Conservation (phyloP, 2,329 filamentous ascomycete genomes). For the Nemania diffusa region DNA sequence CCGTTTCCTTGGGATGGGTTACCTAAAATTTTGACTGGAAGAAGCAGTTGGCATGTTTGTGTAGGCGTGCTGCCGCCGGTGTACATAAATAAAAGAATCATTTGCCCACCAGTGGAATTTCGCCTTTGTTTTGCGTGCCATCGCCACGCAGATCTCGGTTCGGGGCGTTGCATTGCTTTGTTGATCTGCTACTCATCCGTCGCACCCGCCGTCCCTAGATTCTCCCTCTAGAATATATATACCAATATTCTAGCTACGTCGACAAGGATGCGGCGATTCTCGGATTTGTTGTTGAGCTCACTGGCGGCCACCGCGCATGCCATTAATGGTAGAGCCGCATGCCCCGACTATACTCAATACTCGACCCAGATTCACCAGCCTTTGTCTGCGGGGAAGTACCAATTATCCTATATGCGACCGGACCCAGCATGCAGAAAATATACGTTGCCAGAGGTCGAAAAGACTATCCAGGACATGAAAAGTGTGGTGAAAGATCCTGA, state of each 20-base stretch:
- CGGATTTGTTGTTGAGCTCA: slow-evolving; percentile 30
- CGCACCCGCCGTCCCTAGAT: neutral
- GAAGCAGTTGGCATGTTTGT: slow-evolving; percentile 20
- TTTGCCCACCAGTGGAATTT: slow-evolving; percentile 1
- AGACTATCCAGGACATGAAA: slow-evolving; percentile 76
- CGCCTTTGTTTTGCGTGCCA: neutral
- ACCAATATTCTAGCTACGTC: neutral
- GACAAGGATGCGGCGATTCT: slow-evolving; percentile 25
- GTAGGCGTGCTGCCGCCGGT: neutral
- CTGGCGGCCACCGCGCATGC: slow-evolving; percentile 30
- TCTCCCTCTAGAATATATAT: neutral
- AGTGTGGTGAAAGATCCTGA: slow-evolving; percentile 79
- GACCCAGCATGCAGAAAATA: slow-evolving; percentile 82
- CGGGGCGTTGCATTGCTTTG: neutral
- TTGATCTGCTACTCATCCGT: slow-evolving; percentile 8
- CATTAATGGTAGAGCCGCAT: slow-evolving; percentile 49
- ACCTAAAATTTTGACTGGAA: slow-evolving; percentile 11
- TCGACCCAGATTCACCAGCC: slow-evolving; percentile 71
- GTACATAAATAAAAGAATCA: slow-evolving; percentile 14
- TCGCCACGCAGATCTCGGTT: slow-evolving; percentile 10
- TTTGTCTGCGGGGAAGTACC: slow-evolving; percentile 78
- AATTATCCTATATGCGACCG: slow-evolving; percentile 84
- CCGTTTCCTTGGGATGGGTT: slow-evolving; percentile 23
- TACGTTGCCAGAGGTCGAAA: slow-evolving; percentile 78
- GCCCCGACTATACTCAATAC: slow-evolving; percentile 74